phyloP scores from a whole-genome alignment of 2,329 filamentous ascomycete species.

The Sporothrix mexicana region DNA sequence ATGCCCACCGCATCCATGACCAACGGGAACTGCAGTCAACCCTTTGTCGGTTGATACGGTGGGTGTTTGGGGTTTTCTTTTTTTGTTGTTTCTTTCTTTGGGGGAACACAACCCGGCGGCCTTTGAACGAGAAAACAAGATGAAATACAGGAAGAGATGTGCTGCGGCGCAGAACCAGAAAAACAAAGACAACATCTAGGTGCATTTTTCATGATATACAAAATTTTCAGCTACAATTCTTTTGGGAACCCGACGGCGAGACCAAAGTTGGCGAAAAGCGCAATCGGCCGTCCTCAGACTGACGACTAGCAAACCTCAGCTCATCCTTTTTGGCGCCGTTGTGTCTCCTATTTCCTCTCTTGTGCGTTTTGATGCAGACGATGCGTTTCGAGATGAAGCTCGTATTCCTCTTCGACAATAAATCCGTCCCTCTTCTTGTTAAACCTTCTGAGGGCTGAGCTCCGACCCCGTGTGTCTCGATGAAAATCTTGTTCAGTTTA shows the following conservation, averaged over 20 bases:
- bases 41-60: background rate
- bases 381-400: background rate
- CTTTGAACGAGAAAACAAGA: background rate
- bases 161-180: background rate
- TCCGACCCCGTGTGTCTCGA: constrained; percentile 14
- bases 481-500: background rate
- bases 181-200: background rate
- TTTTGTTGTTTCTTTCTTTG: background rate
- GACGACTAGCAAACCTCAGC: background rate
- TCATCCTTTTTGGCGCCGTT: background rate
- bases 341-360: constrained; percentile 1
- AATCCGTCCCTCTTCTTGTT: background rate
- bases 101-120: background rate
- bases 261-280: background rate
- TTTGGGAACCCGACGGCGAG: background rate
- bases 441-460: background rate
- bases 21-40: background rate
- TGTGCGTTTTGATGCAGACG: background rate
- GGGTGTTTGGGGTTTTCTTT: background rate
- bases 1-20: background rate
- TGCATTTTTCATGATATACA: constrained; percentile 10
- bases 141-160: background rate
- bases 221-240: constrained; percentile 7
- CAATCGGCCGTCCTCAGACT: background rate
- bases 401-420: constrained; percentile 11